Conservation (phyloP, 176 grass and related monocot species). For the Hsuehochloa calcarea region DNA sequence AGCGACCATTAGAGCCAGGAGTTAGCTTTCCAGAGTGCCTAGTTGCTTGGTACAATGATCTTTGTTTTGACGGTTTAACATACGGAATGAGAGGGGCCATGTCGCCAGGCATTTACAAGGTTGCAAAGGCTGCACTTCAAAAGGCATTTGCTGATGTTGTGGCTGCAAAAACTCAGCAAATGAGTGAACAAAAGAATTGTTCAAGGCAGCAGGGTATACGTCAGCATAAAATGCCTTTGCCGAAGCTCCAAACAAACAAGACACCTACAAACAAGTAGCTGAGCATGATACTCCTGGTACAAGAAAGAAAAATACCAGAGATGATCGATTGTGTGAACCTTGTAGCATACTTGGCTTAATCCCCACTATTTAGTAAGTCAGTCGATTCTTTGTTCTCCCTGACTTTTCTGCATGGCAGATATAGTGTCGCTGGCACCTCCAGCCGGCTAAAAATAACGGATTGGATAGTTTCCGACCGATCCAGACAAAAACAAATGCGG, state of each 20-base stretch:
- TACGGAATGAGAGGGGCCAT: constrained; percentile 42
- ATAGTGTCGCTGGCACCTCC: background rate
- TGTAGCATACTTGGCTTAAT: background rate
- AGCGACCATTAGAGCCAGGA: constrained; percentile 20
- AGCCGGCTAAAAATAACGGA: too few relatives aligned
- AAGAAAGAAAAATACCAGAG: constrained; percentile 11
- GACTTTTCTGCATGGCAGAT: background rate
- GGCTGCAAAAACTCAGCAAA: constrained; percentile 49
- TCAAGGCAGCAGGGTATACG: constrained; percentile 47
- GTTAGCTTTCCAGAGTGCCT: constrained; percentile 34
- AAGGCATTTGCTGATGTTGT: constrained; percentile 53
- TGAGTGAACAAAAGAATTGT: constrained; percentile 38
- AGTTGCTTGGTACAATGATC: constrained; percentile 58
- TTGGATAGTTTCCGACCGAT: too few relatives aligned
- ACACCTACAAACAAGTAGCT: constrained; percentile 15
- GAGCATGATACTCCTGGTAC: constrained; percentile 22
- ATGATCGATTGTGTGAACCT: background rate
- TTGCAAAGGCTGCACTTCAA: constrained; percentile 57
- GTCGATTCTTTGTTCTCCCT: background rate
- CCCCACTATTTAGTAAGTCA: background rate
- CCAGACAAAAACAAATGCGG: too few relatives aligned
- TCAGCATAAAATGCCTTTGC: constrained; percentile 46
- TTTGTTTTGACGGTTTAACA: constrained; percentile 43
- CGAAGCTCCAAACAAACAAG: constrained; percentile 52
- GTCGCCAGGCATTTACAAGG: constrained; percentile 49